Evolutionary conservation across 2,329 filamentous ascomycete species (phyloP), one percentile per base, ranked within the genome.

Genomic region (Aspergillus quadricinctus): DNA sequence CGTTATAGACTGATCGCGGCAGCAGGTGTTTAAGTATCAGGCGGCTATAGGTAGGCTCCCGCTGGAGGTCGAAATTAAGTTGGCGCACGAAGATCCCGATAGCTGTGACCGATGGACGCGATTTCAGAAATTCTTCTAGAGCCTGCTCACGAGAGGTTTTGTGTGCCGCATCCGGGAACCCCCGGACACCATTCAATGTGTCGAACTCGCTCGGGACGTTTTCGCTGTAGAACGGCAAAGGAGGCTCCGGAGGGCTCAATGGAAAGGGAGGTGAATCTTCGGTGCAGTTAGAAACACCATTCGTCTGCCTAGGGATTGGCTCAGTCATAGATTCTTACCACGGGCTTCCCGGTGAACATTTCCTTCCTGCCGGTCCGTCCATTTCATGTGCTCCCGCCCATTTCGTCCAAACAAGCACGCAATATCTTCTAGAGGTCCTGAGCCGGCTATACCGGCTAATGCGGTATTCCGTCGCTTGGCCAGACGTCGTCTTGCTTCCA

Each of bases 401-500:
- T 73, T 70, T 56, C 67, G 64, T 29, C 76, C 77, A 59, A 77
- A 74, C 48, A 80, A 61, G 55, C 72, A 66, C 8, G 69, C 70
- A 52, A 77, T 69, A 62, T 79, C 75, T 35, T 75, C 66, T 19
- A 65, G 57, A 9, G 66, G 55, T 3, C 66, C 66, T 6, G 59
- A 56, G 4, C 63, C 66, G 27, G 67, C 66, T 48, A 69, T 56
- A 19, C 73, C 69, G 35, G 78, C 77, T 10, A 80, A 65, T 19
- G 74, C 77, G 52, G 76, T 81, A 73, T 85, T 84, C 53, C 79
- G 77, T 54, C 84, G 76, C 69, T 78, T 84, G 2, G 81, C 75
- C 48, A 80, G 73, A 52, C 84, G 76, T 65, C 79, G 77, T 59
- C 80, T 78, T 48, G 84, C 83, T 71, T 87, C 84, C 73, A 87